These are phyloP conservation scores for Madurella mycetomatis DNA, from an alignment of 2,329 filamentous ascomycete genomes.

Conservation along the genomic window DNA sequence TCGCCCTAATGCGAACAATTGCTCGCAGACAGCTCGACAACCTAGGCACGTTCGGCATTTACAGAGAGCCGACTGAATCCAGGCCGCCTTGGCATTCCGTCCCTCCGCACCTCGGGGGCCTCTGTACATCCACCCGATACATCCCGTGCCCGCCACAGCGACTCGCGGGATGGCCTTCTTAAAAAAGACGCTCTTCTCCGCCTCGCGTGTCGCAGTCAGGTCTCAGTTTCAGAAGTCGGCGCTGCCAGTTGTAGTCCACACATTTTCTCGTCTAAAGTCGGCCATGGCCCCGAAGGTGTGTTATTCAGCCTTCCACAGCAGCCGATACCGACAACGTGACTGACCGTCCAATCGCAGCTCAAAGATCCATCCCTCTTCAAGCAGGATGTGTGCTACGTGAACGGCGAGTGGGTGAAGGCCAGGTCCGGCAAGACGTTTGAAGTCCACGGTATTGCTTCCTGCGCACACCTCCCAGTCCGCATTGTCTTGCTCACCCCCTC, in stretches of 20 bases:
- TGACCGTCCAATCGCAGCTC: slow-evolving; percentile 47
- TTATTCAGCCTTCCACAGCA: not conserved
- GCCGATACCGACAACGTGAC: not conserved
- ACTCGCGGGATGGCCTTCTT: slow-evolving; percentile 19
- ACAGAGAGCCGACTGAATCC: not conserved
- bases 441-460: slow-evolving; percentile 56
- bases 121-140: not conserved
- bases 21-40: not conserved
- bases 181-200: slow-evolving; percentile 26
- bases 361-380: slow-evolving; percentile 80
- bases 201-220: slow-evolving; percentile 23
- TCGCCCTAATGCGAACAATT: not conserved
- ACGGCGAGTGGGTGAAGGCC: slow-evolving; percentile 86
- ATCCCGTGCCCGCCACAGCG: not conserved
- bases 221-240: slow-evolving; percentile 30
- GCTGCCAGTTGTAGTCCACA: slow-evolving; percentile 23
- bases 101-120: slow-evolving; percentile 1
- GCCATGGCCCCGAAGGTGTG: slow-evolving; percentile 45
- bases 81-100: slow-evolving; percentile 7
- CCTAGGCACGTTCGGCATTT: too few relatives aligned
- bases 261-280: slow-evolving; percentile 34
- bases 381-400: slow-evolving; percentile 75
- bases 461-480: not conserved
- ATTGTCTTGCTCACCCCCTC: slow-evolving; percentile 4
- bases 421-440: slow-evolving; percentile 89